phyloP scores from a whole-genome alignment of 306 rosid species.

The Adenanthera pavonina region DNA sequence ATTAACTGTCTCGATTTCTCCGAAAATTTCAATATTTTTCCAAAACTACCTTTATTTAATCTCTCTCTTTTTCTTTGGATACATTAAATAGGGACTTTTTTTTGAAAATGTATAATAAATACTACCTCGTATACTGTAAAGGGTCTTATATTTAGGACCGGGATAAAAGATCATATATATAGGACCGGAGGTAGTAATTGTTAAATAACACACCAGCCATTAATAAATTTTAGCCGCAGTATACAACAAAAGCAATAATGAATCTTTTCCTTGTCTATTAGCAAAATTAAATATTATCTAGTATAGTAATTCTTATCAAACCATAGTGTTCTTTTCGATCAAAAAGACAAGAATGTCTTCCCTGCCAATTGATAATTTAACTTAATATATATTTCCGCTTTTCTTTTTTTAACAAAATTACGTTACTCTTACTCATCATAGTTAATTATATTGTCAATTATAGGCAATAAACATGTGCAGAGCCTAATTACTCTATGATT shows the following conservation, averaged over 20 bases:
- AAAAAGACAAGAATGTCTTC: conserved; percentile 41
- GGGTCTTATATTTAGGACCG: too few species aligned
- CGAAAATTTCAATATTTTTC: too few species aligned
- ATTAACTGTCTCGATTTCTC: too few species aligned
- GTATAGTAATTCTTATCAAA: conserved; percentile 39
- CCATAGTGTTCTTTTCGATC: conserved; percentile 29
- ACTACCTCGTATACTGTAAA: too few species aligned
- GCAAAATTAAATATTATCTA: conserved; percentile 27
- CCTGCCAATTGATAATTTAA: conserved; percentile 26
- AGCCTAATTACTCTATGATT: background rate
- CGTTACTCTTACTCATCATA: background rate
- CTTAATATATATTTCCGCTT: background rate
- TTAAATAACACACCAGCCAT: conserved; percentile 38
- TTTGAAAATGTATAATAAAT: too few species aligned
- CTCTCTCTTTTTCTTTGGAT: too few species aligned
- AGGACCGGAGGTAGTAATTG: too few species aligned
- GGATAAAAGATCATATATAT: too few species aligned
- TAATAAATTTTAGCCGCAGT: conserved; percentile 45
- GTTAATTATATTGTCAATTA: background rate
- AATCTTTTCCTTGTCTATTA: conserved; percentile 52
- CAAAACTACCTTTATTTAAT: too few species aligned
- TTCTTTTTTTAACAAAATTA: background rate
- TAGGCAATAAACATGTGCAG: background rate
- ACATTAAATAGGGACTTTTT: too few species aligned
- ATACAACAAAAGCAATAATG: conserved; percentile 36